Evolutionary conservation across 306 rosid genomes (phyloP), one percentile per base, ranked within the genome.

Genomic region (Morella rubra): DNA sequence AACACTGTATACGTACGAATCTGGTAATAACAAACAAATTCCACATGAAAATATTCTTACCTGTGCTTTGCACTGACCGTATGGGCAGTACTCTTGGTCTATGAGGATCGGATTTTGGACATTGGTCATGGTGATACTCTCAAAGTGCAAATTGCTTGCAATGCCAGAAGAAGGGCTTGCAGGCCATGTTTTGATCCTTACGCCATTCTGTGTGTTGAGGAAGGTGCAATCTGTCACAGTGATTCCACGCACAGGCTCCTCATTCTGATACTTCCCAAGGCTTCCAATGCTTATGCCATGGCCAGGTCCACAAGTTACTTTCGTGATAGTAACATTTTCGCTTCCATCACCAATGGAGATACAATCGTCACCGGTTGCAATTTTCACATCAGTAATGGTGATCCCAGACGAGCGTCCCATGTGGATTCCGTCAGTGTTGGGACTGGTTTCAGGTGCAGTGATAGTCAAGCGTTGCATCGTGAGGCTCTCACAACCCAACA

Each of bases 41-140:
- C n/a, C 56, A 52, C n/a, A 6, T 16, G 56, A 46, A 6, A 11
- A 14, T 18, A 2, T 71, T 41, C 37, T 47, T 52, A 84, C 89
- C 86, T 69, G 3, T 19, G 37, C 53, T 2, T 73, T 67, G 76
- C 92, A 88, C 0, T 73, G 74, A 41, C 84, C 81, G 76, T 77
- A 82, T 7, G 93, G 91, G 76, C 92, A 88, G 37, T 90, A 86
- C 42, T 77, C 86, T 79, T 88, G 92, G 62, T 90, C 89, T 4
- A 86, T 74, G 27, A 88, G n/a, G 13, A 90, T 20, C 0, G 89
- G 86, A 60, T 75, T 81, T 1, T 0, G 0, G 22, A 88, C 92
- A 44, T 84, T 20, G 0, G 4, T 8, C 92, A 90, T 83, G 32
- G 10, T 79, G 49, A 86, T 62, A 47, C 85, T 78, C 52, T 73